These are phyloP conservation scores for Nissolia schottii DNA, from an alignment of 306 rosid genomes.

Conservation along the genomic window DNA sequence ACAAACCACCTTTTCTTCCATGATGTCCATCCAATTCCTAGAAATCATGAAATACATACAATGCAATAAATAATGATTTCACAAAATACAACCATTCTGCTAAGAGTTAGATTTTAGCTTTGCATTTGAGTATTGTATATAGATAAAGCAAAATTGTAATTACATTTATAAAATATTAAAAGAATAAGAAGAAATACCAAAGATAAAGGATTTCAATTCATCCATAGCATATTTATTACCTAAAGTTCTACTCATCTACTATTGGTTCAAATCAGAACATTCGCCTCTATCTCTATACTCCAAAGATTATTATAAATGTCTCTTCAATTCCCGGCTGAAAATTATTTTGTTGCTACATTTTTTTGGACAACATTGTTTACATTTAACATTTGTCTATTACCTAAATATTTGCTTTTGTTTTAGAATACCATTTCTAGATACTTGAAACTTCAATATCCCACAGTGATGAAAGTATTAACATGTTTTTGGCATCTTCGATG, in stretches of 20 bases:
- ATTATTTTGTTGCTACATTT: background rate
- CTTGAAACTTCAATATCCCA: background rate
- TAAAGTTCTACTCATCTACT: background rate
- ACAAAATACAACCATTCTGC: background rate
- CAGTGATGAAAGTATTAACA: background rate
- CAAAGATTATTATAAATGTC: background rate
- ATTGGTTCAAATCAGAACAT: background rate
- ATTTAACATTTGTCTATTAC: too few species aligned
- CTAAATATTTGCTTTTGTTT: background rate
- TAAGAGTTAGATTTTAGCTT: background rate
- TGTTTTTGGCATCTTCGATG: background rate
- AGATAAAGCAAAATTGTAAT: background rate
- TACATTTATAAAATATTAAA: background rate
- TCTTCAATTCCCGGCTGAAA: background rate
- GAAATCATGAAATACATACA: conserved; percentile 13
- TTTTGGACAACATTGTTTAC: background rate
- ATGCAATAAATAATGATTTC: conserved; percentile 11
- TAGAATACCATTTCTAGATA: background rate
- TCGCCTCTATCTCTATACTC: background rate
- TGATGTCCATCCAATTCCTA: conserved; percentile 98
- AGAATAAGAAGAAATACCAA: background rate
- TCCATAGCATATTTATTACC: background rate
- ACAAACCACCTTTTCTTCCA: conserved; percentile 99
- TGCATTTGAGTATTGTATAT: background rate
- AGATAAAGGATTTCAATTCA: background rate